A percentile compares a stretch with the other conserved stretches of the same genome.
These are phyloP conservation scores for Podosphaera xanthii DNA, from an alignment of 2,329 filamentous ascomycete genomes.

Conservation along the genomic window DNA sequence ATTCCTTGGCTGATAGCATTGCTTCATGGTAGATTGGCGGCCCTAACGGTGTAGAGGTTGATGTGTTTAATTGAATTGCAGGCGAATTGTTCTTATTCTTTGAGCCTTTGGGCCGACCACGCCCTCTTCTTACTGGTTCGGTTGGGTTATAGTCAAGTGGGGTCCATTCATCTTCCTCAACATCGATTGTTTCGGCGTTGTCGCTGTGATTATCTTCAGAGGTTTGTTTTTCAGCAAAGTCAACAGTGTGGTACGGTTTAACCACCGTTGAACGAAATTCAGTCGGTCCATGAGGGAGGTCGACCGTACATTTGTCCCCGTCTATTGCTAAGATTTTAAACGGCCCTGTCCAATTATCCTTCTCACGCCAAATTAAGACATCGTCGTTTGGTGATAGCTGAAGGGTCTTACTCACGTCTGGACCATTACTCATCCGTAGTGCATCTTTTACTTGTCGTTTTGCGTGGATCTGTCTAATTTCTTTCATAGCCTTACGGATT, in stretches of 20 bases:
- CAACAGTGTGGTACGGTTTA: not conserved
- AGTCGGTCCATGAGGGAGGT: not conserved
- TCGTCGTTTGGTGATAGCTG: too few relatives aligned
- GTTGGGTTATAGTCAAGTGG: not conserved
- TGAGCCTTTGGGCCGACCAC: too few relatives aligned
- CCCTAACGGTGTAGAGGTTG: not conserved
- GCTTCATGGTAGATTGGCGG: not conserved
- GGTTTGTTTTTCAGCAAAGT: not conserved
- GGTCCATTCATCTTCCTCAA: not conserved
- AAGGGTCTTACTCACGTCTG: too few relatives aligned
- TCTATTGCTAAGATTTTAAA: not conserved
- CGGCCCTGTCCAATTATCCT: not conserved
- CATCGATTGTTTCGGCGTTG: not conserved
- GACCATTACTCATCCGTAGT: too few relatives aligned
- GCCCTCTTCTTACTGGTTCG: not conserved
- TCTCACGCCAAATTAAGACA: slow-evolving; percentile 3
- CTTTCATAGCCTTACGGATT: slow-evolving; percentile 3
- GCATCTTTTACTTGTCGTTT: too few relatives aligned
- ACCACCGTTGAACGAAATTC: not conserved
- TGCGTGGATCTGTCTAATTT: slow-evolving; percentile 1
- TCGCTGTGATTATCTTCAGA: not conserved
- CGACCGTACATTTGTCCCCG: not conserved
- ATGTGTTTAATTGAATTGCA: not conserved
- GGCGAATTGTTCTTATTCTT: too few relatives aligned
- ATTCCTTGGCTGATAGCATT: not conserved